Base-by-base conservation (phyloP, 192 early-diverging fungal genomes). In the Backusella macrospora region DNA sequence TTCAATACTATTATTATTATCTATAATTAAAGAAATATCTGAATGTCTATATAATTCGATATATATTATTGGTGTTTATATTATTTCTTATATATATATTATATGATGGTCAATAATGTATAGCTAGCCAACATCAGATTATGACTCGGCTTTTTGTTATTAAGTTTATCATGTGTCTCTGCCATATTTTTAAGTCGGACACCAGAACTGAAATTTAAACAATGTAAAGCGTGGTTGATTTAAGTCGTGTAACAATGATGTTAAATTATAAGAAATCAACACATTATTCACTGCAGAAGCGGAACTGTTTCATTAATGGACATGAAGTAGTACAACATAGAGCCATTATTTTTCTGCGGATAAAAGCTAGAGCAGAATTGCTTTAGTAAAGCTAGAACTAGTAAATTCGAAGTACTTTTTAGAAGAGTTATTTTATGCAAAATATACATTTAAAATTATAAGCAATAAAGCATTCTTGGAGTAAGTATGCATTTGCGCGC, bases 191-290 rank as follows among this genome's bases (percentile, higher is more conserved):
- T 52, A 52, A 52, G 21, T 52, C 49, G 49, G 49, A 52, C 10
- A 52, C 49, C 49, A 52, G 16, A 52, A 52, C 49, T 52, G 49
- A 52, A 8, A n/a, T 52, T 52, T 52, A 52, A 52, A 52, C 49
- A 52, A 52, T 52, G 8, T n/a, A 52, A 52, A 21, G 49, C 49
- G 49, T 52, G 49, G 49, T 52, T 52, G 49, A 21, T 52, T 52
- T 52, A 52, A 52, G 49, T 52, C 8, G 49, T 52, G 49, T 52
- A 52, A 52, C 49, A 52, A 4, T 18, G 21, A 21, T n/a, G 18
- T 4, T 48, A 48, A 48, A 48, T 48, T 48, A 48, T 16, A 48
- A 48, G 13, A 52, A 52, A 52, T 52, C 49, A 52, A 21, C 49
- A 5, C 18, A n/a, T 21, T 48, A 15, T 48, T 48, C 47, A 48